Evolutionary conservation across 495 filamentous ascomycete genomes (phyloP).

Genomic region (Daldinia caldariorum): DNA sequence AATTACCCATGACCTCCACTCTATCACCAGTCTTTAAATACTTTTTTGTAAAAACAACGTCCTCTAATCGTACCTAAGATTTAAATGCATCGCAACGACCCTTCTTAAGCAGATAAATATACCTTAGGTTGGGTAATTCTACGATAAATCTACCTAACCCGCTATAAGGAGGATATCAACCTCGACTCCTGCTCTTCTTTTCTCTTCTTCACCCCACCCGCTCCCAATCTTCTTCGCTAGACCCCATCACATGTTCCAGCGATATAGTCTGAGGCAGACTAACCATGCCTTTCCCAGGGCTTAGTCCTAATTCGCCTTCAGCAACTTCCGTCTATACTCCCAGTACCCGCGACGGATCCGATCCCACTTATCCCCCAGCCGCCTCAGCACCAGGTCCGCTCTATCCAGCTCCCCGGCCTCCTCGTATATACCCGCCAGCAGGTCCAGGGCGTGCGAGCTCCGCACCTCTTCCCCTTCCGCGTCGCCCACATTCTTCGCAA

Average conservation of each 20-base stretch:
- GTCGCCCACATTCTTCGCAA: slow-evolving; percentile 64
- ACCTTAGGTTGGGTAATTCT: not conserved
- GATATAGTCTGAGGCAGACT: not conserved
- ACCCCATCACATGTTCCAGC: not conserved
- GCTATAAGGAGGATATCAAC: not conserved
- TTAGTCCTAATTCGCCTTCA: slow-evolving; percentile 25
- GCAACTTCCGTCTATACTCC: slow-evolving; percentile 72
- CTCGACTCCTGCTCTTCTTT: not conserved
- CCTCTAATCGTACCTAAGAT: not conserved
- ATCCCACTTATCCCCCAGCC: slow-evolving; percentile 88
- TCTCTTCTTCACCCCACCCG: not conserved
- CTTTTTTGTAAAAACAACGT: slow-evolving; percentile 1
- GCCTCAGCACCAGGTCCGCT: slow-evolving; percentile 70
- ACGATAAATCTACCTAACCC: not conserved
- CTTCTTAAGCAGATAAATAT: not conserved
- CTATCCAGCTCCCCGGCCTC: slow-evolving; percentile 66
- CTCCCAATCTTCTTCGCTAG: not conserved
- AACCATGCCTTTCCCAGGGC: not conserved
- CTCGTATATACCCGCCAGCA: slow-evolving; percentile 83
- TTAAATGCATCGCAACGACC: not conserved
- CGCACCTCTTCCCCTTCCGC: slow-evolving; percentile 63
- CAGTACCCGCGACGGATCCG: slow-evolving; percentile 91
- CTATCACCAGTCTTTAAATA: too few relatives aligned
- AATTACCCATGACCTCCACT: too few relatives aligned
- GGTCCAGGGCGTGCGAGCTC: slow-evolving; percentile 89